These are phyloP conservation scores for Colletotrichum chrysophilum DNA, from an alignment of 2,329 filamentous ascomycete species.

Conservation along the genomic window DNA sequence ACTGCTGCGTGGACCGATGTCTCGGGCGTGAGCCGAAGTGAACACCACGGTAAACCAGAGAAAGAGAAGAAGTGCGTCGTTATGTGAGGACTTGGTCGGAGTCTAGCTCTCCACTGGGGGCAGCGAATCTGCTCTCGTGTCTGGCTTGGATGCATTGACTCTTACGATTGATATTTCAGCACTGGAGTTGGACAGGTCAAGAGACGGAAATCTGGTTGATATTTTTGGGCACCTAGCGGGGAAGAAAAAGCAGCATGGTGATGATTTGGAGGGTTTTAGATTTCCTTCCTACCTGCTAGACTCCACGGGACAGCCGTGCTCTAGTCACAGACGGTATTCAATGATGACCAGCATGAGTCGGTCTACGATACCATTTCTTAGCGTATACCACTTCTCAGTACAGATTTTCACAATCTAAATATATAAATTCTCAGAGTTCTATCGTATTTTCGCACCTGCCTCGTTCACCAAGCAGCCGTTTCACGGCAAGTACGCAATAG, in stretches of 20 bases:
- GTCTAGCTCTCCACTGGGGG: not conserved
- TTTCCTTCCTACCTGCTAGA: not conserved
- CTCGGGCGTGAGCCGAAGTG: constrained; percentile 30
- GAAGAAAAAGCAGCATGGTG: not conserved
- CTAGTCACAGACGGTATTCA: not conserved
- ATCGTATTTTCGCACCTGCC: not conserved
- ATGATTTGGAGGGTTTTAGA: not conserved
- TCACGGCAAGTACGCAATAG: not conserved
- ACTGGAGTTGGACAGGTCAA: constrained; percentile 1
- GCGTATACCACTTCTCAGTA: not conserved
- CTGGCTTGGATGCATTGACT: not conserved
- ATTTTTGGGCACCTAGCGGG: not conserved
- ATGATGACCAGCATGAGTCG: not conserved
- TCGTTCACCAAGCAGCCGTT: not conserved
- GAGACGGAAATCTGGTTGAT: not conserved
- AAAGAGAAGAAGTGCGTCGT: constrained; percentile 56
- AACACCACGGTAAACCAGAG: constrained; percentile 35
- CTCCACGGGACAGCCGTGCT: not conserved
- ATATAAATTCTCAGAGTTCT: not conserved
- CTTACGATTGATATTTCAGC: not conserved
- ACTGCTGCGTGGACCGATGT: constrained; percentile 61
- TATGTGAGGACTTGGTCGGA: constrained; percentile 45
- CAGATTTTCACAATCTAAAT: not conserved
- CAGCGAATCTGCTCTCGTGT: not conserved
- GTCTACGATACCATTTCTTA: not conserved